phyloP scores from a whole-genome alignment of 2,329 filamentous ascomycete genomes.

The Sporothrix pseudoabietina region DNA sequence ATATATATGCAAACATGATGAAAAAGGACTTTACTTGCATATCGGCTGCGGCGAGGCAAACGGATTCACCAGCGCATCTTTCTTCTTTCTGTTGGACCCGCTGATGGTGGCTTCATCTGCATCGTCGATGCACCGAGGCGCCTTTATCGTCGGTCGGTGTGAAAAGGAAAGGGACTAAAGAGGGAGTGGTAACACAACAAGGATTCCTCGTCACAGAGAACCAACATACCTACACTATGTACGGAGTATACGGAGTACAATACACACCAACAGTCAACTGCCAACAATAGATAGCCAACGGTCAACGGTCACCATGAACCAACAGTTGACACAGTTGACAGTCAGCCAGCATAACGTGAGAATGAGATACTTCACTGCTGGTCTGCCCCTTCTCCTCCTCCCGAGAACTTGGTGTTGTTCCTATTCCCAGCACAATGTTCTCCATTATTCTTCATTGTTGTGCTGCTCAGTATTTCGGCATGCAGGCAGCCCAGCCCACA shows the following conservation, averaged over 20 bases:
- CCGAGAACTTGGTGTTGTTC: not conserved
- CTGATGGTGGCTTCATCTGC: conserved; percentile 24
- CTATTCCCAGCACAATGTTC: not conserved
- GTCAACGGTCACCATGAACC: not conserved
- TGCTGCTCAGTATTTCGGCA: not conserved
- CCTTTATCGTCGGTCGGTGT: not conserved
- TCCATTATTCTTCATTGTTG: not conserved
- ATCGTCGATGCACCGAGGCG: conserved; percentile 16
- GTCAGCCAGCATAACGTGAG: not conserved
- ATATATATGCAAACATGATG: not conserved
- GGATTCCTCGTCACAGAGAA: not conserved
- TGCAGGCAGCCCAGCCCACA: not conserved
- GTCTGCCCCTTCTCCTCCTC: not conserved
- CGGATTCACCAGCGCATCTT: not conserved
- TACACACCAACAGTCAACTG: not conserved
- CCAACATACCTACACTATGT: not conserved
- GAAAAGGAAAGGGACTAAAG: not conserved
- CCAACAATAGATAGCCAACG: not conserved
- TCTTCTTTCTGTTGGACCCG: not conserved
- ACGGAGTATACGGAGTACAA: too few relatives aligned
- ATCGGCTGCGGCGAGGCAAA: conserved; percentile 14
- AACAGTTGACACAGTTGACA: not conserved
- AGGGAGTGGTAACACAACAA: not conserved
- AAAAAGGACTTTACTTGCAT: not conserved
- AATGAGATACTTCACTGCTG: not conserved